phyloP scores from a whole-genome alignment of 768 basidiomycete species.

The Hemileccinum rubropunctum region DNA sequence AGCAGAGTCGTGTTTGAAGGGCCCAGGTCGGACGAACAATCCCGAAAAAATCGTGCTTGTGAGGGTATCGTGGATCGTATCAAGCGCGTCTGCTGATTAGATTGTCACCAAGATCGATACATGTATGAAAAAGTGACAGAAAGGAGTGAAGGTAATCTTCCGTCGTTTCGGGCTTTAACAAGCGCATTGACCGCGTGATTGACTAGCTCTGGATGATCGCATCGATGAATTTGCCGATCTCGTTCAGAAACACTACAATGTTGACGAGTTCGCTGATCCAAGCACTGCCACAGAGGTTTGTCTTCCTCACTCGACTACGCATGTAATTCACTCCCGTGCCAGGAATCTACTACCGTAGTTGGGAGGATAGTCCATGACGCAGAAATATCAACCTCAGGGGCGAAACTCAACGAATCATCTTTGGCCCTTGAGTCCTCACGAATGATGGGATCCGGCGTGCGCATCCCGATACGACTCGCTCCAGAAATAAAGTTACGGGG shows the following conservation, averaged over 20 bases:
- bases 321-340: not conserved
- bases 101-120: constrained; percentile 61
- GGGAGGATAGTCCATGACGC: constrained; percentile 73
- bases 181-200: not conserved
- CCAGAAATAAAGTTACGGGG: constrained; percentile 64
- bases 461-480: constrained; percentile 72
- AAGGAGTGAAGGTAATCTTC: constrained; percentile 67
- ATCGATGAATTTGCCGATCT: constrained; percentile 86
- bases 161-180: not conserved
- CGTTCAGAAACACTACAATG: constrained; percentile 62
- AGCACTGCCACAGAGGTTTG: constrained; percentile 51
- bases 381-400: constrained; percentile 50
- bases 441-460: constrained; percentile 59
- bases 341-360: constrained; percentile 68
- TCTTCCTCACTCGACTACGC: not conserved
- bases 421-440: constrained; percentile 84
- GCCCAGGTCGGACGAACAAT: constrained; percentile 27
- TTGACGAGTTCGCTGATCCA: constrained; percentile 80
- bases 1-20: constrained; percentile 32
- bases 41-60: constrained; percentile 55
- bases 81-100: not conserved
- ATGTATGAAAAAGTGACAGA: constrained; percentile 92
- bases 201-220: constrained; percentile 72
- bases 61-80: constrained; percentile 25
- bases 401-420: constrained; percentile 72